Conservation (phyloP, 73 alveolate genomes). For the Paramecium sonneborni region DNA sequence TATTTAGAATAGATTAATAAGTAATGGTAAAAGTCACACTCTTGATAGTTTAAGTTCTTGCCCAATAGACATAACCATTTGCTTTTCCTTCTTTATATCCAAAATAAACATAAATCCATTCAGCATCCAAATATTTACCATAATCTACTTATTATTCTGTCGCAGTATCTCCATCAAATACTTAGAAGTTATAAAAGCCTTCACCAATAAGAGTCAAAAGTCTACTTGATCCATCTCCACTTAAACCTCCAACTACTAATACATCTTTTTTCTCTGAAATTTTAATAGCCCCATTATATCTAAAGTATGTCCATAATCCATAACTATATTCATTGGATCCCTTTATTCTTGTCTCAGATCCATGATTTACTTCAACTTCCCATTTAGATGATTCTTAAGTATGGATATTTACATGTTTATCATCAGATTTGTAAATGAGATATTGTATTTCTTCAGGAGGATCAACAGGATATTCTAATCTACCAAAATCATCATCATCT, state of each 20-base stretch:
- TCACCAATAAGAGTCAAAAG: neutral
- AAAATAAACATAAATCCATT: neutral
- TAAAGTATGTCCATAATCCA: conserved; percentile 40
- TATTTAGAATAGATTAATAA: neutral
- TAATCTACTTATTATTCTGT: neutral
- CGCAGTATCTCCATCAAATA: neutral
- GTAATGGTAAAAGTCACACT: neutral
- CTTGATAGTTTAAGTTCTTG: neutral
- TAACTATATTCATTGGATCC: neutral
- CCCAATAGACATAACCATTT: neutral
- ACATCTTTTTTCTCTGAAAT: neutral
- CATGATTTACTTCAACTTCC: neutral
- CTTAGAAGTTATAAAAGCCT: neutral
- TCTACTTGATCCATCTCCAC: conserved; percentile 2
- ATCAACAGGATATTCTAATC: neutral
- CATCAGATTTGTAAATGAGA: neutral
- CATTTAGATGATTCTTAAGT: neutral
- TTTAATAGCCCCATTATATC: conserved; percentile 13
- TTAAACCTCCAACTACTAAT: neutral
- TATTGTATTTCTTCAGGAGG: neutral
- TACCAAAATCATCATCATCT: conserved; percentile 7
- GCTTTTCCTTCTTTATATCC: conserved; percentile 35
- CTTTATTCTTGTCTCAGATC: neutral
- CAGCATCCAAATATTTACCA: conserved; percentile 29
- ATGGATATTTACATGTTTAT: neutral